A percentile compares a stretch with the other conserved stretches of the same genome.
Evolutionary conservation across 1,284 basidiomycete species (phyloP).

Genomic region (Ustilago hordei): DNA sequence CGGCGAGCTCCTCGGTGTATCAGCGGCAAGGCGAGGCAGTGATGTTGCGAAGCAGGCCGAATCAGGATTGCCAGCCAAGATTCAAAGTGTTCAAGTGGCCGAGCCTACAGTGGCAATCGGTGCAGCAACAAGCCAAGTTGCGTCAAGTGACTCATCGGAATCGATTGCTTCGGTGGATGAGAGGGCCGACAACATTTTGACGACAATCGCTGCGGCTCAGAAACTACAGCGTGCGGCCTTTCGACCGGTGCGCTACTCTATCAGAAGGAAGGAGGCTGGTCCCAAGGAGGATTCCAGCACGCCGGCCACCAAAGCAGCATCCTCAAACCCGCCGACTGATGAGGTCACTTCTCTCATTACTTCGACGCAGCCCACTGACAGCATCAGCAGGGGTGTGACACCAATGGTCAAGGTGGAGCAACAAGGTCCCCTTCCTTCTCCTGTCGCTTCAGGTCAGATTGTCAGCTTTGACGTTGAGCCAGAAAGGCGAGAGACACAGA

Average conservation of each 20-base stretch:
- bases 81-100: neutral
- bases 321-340: neutral
- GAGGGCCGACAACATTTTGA: neutral
- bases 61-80: neutral
- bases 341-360: neutral
- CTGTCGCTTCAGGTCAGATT: constrained; percentile 4
- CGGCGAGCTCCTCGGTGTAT: neutral
- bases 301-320: neutral
- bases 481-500: neutral
- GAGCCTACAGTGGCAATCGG: neutral
- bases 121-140: neutral
- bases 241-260: constrained; percentile 13
- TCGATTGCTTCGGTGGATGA: neutral
- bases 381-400: neutral
- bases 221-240: constrained; percentile 3
- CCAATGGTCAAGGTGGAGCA: neutral
- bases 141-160: neutral
- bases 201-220: constrained; percentile 7
- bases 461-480: constrained; percentile 16
- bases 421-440: neutral
- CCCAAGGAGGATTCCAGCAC: neutral
- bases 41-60: neutral
- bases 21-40: neutral
- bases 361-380: neutral
- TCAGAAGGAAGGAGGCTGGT: constrained; percentile 14